phyloP scores from a whole-genome alignment of 1,139 yeast species.

The Pichia norvegensis region DNA sequence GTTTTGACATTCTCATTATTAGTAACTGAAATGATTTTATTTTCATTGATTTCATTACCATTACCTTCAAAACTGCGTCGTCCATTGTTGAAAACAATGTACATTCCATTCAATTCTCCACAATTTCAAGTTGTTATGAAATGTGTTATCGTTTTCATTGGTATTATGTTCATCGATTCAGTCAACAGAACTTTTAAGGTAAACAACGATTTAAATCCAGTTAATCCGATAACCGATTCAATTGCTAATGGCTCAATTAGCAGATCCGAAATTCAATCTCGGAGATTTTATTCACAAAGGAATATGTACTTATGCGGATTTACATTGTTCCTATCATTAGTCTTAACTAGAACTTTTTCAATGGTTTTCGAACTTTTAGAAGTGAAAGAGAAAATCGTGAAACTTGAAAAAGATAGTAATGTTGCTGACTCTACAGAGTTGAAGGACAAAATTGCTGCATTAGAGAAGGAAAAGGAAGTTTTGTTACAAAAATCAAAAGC shows the following conservation, averaged over 20 bases:
- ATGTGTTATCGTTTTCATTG: slow-evolving; percentile 77
- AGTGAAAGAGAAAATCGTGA: slow-evolving; percentile 48
- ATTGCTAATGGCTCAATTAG: slow-evolving; percentile 34
- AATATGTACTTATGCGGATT: slow-evolving; percentile 95
- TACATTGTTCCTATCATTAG: slow-evolving; percentile 81
- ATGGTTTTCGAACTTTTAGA: slow-evolving; percentile 68
- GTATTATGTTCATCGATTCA: slow-evolving; percentile 80
- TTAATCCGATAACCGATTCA: slow-evolving; percentile 22
- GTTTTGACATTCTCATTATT: slow-evolving; percentile 56
- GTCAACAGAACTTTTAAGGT: slow-evolving; percentile 76
- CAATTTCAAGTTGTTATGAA: slow-evolving; percentile 72
- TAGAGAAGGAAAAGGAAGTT: slow-evolving; percentile 54
- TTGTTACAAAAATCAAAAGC: slow-evolving; percentile 67
- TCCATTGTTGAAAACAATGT: slow-evolving; percentile 53
- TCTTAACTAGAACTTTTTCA: slow-evolving; percentile 78
- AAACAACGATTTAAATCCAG: slow-evolving; percentile 44
- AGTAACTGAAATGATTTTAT: slow-evolving; percentile 71
- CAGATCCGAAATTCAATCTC: slow-evolving; percentile 75
- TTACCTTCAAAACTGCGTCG: slow-evolving; percentile 70
- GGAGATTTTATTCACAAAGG: slow-evolving; percentile 92
- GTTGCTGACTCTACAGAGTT: slow-evolving; percentile 26
- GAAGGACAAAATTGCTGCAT: slow-evolving; percentile 48
- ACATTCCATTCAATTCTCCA: slow-evolving; percentile 64
- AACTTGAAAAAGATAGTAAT: slow-evolving; percentile 20
- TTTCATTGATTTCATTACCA: slow-evolving; percentile 77